These are phyloP conservation scores for Tylopilus sp. DNA, from an alignment of 1,284 basidiomycete species.

Conservation along the genomic window DNA sequence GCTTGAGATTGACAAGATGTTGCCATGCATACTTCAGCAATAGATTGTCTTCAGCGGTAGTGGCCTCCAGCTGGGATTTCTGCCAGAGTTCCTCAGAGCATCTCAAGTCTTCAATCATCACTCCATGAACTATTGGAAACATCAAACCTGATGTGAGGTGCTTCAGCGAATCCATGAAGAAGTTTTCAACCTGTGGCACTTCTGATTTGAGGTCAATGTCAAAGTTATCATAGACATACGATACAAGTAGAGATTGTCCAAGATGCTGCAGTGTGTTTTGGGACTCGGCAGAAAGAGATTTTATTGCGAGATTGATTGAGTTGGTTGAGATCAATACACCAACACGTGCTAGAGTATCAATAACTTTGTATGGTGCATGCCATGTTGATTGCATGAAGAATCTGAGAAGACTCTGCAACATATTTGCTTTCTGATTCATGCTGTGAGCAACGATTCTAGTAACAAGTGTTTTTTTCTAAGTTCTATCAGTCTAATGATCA, in stretches of 20 bases:
- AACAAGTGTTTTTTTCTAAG: too few species aligned
- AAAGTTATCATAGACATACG: conserved; percentile 49
- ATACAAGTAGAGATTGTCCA: conserved; percentile 27
- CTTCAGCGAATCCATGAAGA: conserved; percentile 27
- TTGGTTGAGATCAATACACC: conserved; percentile 8
- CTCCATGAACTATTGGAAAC: conserved; percentile 34
- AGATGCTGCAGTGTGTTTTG: neutral
- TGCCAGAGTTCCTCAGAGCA: too few species aligned
- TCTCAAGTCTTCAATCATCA: conserved; percentile 32
- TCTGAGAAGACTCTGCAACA: too few species aligned
- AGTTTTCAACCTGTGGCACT: conserved; percentile 27
- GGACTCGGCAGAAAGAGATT: neutral
- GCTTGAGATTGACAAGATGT: too few species aligned
- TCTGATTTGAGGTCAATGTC: conserved; percentile 47
- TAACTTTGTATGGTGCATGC: too few species aligned
- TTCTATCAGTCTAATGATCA: too few species aligned
- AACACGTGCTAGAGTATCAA: neutral
- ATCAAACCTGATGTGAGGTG: conserved; percentile 44
- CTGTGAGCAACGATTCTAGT: too few species aligned
- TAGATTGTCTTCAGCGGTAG: too few species aligned
- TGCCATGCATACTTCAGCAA: too few species aligned
- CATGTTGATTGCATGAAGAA: too few species aligned
- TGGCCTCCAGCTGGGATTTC: too few species aligned
- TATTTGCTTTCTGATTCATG: too few species aligned
- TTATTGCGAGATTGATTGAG: conserved; percentile 1